phyloP scores from a whole-genome alignment of 371 early-diverging fungal genomes.

The Apophysomyces ossiformis region DNA sequence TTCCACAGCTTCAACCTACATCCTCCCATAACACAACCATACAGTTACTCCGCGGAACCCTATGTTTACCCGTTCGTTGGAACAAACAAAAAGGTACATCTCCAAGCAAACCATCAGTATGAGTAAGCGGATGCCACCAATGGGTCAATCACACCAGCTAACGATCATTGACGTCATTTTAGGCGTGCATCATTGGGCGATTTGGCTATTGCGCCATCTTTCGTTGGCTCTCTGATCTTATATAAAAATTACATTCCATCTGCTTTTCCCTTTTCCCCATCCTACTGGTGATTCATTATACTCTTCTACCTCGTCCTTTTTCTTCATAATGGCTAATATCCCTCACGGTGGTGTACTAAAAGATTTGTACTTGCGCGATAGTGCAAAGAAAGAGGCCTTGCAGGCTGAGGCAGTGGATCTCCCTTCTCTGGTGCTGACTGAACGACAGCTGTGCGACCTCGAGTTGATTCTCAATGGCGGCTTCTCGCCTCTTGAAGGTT shows the following conservation, averaged over 20 bases:
- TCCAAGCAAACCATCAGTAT: not conserved
- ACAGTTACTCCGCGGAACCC: too few species aligned
- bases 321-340: slow-evolving; percentile 54
- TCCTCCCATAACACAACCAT: too few species aligned
- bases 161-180: slow-evolving; percentile 3
- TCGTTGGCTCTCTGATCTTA: not conserved
- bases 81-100: not conserved
- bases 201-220: slow-evolving; percentile 4
- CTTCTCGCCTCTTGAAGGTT: slow-evolving; percentile 86
- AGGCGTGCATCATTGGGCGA: not conserved
- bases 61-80: not conserved
- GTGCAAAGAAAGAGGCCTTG: slow-evolving; percentile 53
- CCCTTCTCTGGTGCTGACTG: slow-evolving; percentile 66
- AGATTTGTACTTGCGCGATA: slow-evolving; percentile 79
- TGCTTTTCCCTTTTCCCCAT: not conserved
- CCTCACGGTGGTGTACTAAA: slow-evolving; percentile 87
- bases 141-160: not conserved
- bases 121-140: not conserved
- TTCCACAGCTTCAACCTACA: not conserved
- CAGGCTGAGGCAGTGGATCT: slow-evolving; percentile 60
- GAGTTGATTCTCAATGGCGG: slow-evolving; percentile 87
- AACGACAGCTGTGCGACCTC: slow-evolving; percentile 84
- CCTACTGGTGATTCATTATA: not conserved
- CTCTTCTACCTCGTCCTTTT: not conserved
- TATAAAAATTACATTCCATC: not conserved